phyloP scores from a whole-genome alignment of 2,329 filamentous ascomycete species.

The Claviceps sp. region DNA sequence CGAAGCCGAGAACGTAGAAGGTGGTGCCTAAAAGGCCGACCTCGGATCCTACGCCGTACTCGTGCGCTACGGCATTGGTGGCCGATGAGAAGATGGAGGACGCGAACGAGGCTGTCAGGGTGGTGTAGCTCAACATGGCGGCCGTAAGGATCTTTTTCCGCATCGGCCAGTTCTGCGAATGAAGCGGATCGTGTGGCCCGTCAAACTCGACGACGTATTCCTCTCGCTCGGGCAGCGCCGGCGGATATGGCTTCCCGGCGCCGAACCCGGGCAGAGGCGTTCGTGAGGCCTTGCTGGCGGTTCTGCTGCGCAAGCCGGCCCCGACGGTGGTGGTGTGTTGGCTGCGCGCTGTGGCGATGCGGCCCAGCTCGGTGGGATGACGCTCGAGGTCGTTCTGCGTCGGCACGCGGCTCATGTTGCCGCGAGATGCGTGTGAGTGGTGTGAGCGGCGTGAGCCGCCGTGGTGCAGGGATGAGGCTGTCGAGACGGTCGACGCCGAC shows the following conservation, averaged over 20 bases:
- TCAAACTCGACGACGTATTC: constrained; percentile 79
- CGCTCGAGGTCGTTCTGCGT: constrained; percentile 56
- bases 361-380: constrained; percentile 53
- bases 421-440: constrained; percentile 14
- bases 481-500: constrained; percentile 37
- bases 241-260: constrained; percentile 61
- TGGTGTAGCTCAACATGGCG: constrained; percentile 59
- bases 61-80: constrained; percentile 38
- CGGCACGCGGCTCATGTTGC: constrained; percentile 45
- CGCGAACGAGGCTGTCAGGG: constrained; percentile 56
- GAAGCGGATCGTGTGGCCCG: constrained; percentile 67
- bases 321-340: constrained; percentile 67
- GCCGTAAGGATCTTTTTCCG: constrained; percentile 62
- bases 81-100: constrained; percentile 64
- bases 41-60: constrained; percentile 48
- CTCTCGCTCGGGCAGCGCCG: constrained; percentile 53
- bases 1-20: constrained; percentile 59
- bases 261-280: constrained; percentile 57
- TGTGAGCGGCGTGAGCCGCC: constrained; percentile 6
- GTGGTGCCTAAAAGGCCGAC: constrained; percentile 53
- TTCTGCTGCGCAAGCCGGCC: constrained; percentile 22
- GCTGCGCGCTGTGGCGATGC: constrained; percentile 56
- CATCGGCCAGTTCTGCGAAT: constrained; percentile 77
- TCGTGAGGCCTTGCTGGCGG: constrained; percentile 31
- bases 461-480: constrained; percentile 32